Evolutionary conservation across 179 eudicot species (phyloP), one percentile per base, ranked within the genome.

Genomic region (Beta corolliflora): DNA sequence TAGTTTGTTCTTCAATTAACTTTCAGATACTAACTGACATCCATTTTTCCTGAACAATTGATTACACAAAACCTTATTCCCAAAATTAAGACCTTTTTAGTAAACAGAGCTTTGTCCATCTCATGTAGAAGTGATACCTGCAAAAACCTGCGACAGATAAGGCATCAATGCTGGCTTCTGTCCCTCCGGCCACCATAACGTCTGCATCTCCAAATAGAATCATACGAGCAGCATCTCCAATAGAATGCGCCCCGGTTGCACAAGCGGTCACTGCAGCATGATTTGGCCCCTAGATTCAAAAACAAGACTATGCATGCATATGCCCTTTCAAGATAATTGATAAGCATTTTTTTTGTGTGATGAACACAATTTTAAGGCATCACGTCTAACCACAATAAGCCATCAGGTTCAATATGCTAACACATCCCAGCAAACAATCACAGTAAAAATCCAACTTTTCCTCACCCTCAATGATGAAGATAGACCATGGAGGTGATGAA

Each of bases 191-290:
- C 85, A 96, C 90, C 99, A 96, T 96, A 71, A 96, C 97, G 86
- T 96, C 97, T 15, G 94, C 97, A 89, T 96, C 99, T 77, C 99
- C 98, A 87, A 93, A 92, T 73, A 91, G 88, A 86, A 96, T 92
- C 99, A 96, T 96, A 84, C 97, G 91, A 44, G 98, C 90, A 87
- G 99, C 98, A 88, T 96, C 99, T 75, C 99, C 99, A 80, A 96
- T 91, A 31, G 93, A 94, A 89, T 96, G 96, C 66, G 97, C 98
- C 82, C 99, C 99, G 58, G 99, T 96, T 73, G 99, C 99, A 89
- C 99, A 96, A 83, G 98, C 99, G 73, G 98, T 96, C 84, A 91
- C 97, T 90, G 98, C 98, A 90, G 99, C 98, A 89, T 94, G 99
- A 92, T 96, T 96, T 80, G 99, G 99, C 83, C 99, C 99, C 99